Base-by-base conservation (phyloP, 306 rosid genomes). In the Gillenia trifoliata region DNA sequence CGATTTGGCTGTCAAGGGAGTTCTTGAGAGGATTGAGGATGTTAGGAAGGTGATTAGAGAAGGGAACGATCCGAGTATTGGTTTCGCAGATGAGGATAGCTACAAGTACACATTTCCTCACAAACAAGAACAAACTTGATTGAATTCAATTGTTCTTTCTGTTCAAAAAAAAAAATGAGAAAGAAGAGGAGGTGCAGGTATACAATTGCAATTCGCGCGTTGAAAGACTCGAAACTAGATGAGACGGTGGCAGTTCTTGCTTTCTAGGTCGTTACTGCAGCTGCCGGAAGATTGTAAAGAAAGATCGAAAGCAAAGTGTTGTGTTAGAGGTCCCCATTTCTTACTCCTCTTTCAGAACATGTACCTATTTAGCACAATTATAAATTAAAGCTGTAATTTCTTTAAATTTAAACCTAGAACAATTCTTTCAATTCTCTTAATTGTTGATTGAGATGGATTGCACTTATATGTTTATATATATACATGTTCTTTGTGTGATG, bases 1-100 rank as follows among this genome's bases (percentile, higher is more conserved):
- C 80, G 93, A 89, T 83, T 29, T 88, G 38, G 87, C 96, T 22
- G 72, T 93, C 0, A 85, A 83, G 77, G 91, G 94, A 57, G 73
- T 94, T 62, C 87, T 94, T 69, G 86, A 85, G 54, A 91, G 96
- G 61, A 77, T 89, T 64, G 93, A 87, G 67, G 61, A 72, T 8
- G 89, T 90, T 70, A 87, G 96, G 78, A 85, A 74, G 57, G 79
- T 29, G 17, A 82, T 78, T 6, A 87, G 82, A 69, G 92, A 82
- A 6, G 97, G 97, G 22, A 78, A 73, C 36, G 93, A 94, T 88
- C 91, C 95, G 31, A 78, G 98, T 75, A 11, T 88, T 70, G 96
- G 96, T 69, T 93, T 93, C 81, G 96, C 96, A 20, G 96, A 89
- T 63, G 91, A 76, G 66, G 92, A 93, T 68, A 85, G 87, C 79